A percentile compares a stretch with the other conserved stretches of the same genome.
Conservation (phyloP, 2,329 filamentous ascomycete species). For the Cladosporium sphaerospermum region DNA sequence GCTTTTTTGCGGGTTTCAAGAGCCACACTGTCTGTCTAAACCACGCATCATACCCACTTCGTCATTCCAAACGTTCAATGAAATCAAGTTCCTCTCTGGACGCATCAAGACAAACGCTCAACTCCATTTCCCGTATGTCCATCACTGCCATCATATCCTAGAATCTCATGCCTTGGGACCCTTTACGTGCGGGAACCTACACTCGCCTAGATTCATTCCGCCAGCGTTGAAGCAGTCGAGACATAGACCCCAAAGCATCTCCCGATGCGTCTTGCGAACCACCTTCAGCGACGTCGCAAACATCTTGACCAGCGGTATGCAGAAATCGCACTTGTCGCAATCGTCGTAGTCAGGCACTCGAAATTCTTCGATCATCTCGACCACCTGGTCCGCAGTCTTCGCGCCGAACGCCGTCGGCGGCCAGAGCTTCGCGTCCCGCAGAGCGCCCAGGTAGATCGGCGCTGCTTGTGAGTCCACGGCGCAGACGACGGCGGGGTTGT, state of each 20-base stretch:
- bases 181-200: constrained; percentile 25
- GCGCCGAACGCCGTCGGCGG: constrained; percentile 20
- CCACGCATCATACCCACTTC: neutral
- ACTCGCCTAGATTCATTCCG: constrained; percentile 19
- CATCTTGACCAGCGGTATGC: constrained; percentile 18
- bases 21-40: too few species aligned
- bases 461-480: constrained; percentile 20
- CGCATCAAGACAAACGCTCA: neutral
- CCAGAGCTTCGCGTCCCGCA: constrained; percentile 25
- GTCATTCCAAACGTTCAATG: neutral
- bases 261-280: constrained; percentile 19
- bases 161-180: neutral
- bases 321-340: constrained; percentile 25
- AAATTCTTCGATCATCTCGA: constrained; percentile 16
- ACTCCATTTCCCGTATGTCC: too few species aligned
- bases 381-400: constrained; percentile 12
- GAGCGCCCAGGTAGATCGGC: constrained; percentile 19
- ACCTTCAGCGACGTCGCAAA: constrained; percentile 18
- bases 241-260: constrained; percentile 27
- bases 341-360: constrained; percentile 24
- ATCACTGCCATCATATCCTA: too few species aligned
- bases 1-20: too few species aligned
- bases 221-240: constrained; percentile 25
- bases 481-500: constrained; percentile 14
- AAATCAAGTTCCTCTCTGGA: neutral